A percentile compares a stretch with the other conserved stretches of the same genome.
Conservation (phyloP, 2,329 filamentous ascomycete species). For the Fonsecaea pedrosoi region DNA sequence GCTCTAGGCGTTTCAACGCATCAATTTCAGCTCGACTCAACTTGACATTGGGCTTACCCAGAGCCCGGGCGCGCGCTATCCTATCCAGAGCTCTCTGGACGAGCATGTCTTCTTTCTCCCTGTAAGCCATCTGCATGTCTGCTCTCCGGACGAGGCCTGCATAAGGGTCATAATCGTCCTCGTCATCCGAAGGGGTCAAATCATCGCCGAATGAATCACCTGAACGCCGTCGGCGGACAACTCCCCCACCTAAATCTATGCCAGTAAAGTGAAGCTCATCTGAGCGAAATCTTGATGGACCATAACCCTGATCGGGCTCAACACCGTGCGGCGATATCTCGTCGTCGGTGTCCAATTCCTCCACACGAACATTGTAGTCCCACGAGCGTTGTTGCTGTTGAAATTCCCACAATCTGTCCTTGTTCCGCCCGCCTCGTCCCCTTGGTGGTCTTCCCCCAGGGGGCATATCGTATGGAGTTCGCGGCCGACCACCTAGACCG, state of each 20-base stretch:
- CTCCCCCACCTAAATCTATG: slow-evolving; percentile 59
- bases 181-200: slow-evolving; percentile 52
- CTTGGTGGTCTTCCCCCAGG: slow-evolving; percentile 97
- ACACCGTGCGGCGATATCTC: slow-evolving; percentile 64
- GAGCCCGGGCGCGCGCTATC: slow-evolving; percentile 77
- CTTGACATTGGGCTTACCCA: slow-evolving; percentile 78
- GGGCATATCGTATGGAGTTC: slow-evolving; percentile 91
- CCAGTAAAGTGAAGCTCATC: slow-evolving; percentile 68
- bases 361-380: slow-evolving; percentile 52
- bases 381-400: slow-evolving; percentile 53
- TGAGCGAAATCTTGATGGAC: slow-evolving; percentile 59
- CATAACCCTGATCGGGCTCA: slow-evolving; percentile 57
- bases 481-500: slow-evolving; percentile 99
- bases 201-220: slow-evolving; percentile 60
- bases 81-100: slow-evolving; percentile 79
- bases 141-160: slow-evolving; percentile 54
- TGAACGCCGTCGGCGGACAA: slow-evolving; percentile 51
- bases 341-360: slow-evolving; percentile 50
- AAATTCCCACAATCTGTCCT: slow-evolving; percentile 60
- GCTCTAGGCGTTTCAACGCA: slow-evolving; percentile 69
- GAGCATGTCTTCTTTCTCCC: slow-evolving; percentile 74
- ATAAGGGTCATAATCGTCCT: slow-evolving; percentile 61
- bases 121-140: slow-evolving; percentile 61
- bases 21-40: slow-evolving; percentile 80
- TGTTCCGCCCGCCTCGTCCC: slow-evolving; percentile 72